Conservation (phyloP, 495 filamentous ascomycete genomes). For the Penicillium nucicola region DNA sequence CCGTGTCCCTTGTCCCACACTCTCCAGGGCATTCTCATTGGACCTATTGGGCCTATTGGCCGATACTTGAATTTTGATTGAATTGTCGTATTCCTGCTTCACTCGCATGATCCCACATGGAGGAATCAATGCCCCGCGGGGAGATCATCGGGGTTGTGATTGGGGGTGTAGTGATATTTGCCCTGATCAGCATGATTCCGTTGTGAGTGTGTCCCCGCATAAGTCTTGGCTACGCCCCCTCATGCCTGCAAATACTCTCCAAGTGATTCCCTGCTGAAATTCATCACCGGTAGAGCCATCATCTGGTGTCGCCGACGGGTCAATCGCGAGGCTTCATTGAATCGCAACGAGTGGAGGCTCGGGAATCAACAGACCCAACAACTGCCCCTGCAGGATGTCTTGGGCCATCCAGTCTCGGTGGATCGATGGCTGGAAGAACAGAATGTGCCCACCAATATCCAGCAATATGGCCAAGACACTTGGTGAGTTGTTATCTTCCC, state of each 20-base stretch:
- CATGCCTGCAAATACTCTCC: conserved; percentile 16
- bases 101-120: conserved; percentile 8
- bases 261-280: conserved; percentile 4
- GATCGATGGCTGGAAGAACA: conserved; percentile 32
- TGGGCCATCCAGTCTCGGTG: conserved; percentile 15
- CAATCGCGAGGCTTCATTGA: no score
- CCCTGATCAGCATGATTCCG: conserved; percentile 31
- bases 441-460: conserved; percentile 9
- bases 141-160: conserved; percentile 35
- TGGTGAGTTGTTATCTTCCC: conserved; percentile 25
- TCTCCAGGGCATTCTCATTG: not conserved
- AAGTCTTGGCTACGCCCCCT: conserved; percentile 12
- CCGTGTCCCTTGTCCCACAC: not conserved
- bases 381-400: conserved; percentile 5
- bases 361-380: conserved; percentile 3
- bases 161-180: conserved; percentile 31
- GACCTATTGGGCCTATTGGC: not conserved
- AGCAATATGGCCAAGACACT: conserved; percentile 25
- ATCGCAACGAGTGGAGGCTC: no score
- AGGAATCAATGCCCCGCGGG: conserved; percentile 18
- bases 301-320: conserved; percentile 25
- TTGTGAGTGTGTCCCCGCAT: conserved; percentile 28
- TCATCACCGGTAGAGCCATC: conserved; percentile 21
- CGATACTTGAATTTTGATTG: not conserved
- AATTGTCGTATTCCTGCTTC: conserved; percentile 13